Evolutionary conservation across 2,329 filamentous ascomycete species (phyloP).

Genomic region (Balansia obtecta): DNA sequence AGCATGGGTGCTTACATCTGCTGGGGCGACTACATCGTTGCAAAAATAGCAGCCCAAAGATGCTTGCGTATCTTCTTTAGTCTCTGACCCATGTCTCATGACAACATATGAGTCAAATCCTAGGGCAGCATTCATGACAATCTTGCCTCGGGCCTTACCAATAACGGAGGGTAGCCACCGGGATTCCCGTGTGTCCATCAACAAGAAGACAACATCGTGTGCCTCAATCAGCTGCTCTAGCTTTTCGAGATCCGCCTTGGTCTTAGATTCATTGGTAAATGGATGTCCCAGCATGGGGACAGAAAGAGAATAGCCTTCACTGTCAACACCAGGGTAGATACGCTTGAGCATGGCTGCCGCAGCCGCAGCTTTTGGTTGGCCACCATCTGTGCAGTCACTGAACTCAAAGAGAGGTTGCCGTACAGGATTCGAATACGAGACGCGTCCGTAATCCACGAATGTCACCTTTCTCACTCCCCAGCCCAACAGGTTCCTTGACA

Average conservation of each 20-base stretch:
- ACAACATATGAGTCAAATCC: constrained; percentile 96
- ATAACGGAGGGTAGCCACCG: constrained; percentile 94
- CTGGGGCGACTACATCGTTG: constrained; percentile 91
- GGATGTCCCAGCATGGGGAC: constrained; percentile 96
- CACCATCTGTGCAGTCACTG: constrained; percentile 75
- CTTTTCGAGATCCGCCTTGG: constrained; percentile 61
- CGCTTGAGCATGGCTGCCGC: constrained; percentile 70
- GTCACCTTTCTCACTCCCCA: constrained; percentile 96
- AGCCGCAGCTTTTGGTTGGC: constrained; percentile 67
- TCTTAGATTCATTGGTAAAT: constrained; percentile 58
- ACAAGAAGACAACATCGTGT: constrained; percentile 88
- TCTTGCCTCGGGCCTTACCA: constrained; percentile 84
- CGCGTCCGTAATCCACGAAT: constrained; percentile 84
- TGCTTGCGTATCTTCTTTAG: constrained; percentile 40
- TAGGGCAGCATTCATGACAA: constrained; percentile 91
- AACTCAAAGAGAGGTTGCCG: constrained; percentile 88
- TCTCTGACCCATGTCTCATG: constrained; percentile 79
- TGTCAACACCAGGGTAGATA: constrained; percentile 85
- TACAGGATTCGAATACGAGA: constrained; percentile 94
- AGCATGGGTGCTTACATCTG: constrained; percentile 55
- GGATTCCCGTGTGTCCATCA: constrained; percentile 93
- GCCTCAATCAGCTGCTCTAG: constrained; percentile 63
- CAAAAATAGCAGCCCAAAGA: constrained; percentile 95
- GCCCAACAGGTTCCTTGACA: constrained; percentile 80
- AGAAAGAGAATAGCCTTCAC: constrained; percentile 65